Percentiles rank a stretch among this genome's conserved stretches.
Evolutionary conservation across 140 eudicot genomes (phyloP).

Genomic region (Bidens hawaiensis): DNA sequence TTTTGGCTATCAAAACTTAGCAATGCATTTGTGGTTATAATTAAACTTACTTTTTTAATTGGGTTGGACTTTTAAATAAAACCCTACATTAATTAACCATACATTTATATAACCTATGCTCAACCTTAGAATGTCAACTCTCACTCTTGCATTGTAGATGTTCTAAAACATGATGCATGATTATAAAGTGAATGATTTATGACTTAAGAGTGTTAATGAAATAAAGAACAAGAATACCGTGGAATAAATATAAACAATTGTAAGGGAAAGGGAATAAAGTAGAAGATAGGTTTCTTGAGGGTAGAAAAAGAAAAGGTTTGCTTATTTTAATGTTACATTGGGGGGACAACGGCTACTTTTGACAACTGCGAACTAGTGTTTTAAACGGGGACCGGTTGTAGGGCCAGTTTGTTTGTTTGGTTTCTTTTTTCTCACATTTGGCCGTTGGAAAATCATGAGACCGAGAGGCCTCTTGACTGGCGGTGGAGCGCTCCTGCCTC

Average conservation of each 20-base stretch:
- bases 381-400: conserved; percentile 19
- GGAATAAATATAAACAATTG: conserved; percentile 1
- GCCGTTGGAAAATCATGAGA: conserved; percentile 24
- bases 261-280: conserved; percentile 22
- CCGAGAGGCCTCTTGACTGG: conserved; percentile 11
- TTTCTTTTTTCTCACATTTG: conserved; percentile 26
- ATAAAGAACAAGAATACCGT: not conserved
- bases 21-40: too few relatives aligned
- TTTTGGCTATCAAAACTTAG: too few relatives aligned
- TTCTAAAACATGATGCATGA: not conserved
- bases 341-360: conserved; percentile 35
- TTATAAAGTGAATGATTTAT: not conserved
- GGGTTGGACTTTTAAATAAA: too few relatives aligned
- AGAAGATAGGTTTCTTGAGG: conserved; percentile 25
- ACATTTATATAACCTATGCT: too few relatives aligned
- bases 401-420: not conserved
- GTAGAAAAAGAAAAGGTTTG: conserved; percentile 8
- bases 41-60: too few relatives aligned
- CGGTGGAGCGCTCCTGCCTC: conserved; percentile 35
- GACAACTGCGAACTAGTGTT: conserved; percentile 23
- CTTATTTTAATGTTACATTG: conserved; percentile 9
- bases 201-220: not conserved
- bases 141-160: not conserved
- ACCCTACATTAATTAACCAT: too few relatives aligned
- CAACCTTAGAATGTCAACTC: not conserved